Percentiles rank a stretch among this genome's conserved stretches.
Conservation (phyloP, 495 filamentous ascomycete species). For the Beverwykella pulmonaria region DNA sequence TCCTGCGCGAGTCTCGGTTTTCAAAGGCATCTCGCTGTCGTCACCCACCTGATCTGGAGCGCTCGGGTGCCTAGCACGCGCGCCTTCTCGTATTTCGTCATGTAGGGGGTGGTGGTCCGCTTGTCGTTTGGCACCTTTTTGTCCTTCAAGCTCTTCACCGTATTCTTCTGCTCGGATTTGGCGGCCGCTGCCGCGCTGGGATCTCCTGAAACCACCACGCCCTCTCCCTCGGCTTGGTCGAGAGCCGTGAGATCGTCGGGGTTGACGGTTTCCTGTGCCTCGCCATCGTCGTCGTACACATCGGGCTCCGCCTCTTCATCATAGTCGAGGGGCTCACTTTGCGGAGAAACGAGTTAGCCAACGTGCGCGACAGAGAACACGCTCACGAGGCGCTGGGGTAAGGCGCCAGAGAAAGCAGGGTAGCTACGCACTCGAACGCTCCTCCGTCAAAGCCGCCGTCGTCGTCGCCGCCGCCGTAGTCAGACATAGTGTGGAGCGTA, state of each 20-base stretch:
- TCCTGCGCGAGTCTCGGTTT: not conserved
- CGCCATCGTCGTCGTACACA: slow-evolving; percentile 49
- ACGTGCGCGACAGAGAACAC: not conserved
- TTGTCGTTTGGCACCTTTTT: slow-evolving; percentile 90
- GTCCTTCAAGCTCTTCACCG: slow-evolving; percentile 67
- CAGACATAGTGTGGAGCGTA: slow-evolving; percentile 64
- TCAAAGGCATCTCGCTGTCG: no score
- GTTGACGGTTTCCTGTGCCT: slow-evolving; percentile 49
- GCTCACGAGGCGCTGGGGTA: not conserved
- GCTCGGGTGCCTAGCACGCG: slow-evolving; percentile 90
- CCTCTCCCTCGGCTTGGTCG: slow-evolving; percentile 52
- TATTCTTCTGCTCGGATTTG: slow-evolving; percentile 48
- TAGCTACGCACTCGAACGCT: slow-evolving; percentile 33
- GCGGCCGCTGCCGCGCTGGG: slow-evolving; percentile 65
- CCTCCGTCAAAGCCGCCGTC: slow-evolving; percentile 44
- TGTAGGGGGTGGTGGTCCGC: slow-evolving; percentile 92
- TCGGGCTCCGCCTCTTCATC: slow-evolving; percentile 66
- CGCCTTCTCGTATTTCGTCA: slow-evolving; percentile 98
- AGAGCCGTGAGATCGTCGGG: slow-evolving; percentile 60
- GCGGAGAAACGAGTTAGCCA: not conserved
- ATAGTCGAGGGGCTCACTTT: slow-evolving; percentile 26
- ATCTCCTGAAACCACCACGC: slow-evolving; percentile 74
- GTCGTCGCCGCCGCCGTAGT: slow-evolving; percentile 71
- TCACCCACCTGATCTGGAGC: slow-evolving; percentile 88
- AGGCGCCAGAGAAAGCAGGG: not conserved